Conservation (phyloP, 139 green algal genomes). For the Zygnema circumcarinatum region DNA sequence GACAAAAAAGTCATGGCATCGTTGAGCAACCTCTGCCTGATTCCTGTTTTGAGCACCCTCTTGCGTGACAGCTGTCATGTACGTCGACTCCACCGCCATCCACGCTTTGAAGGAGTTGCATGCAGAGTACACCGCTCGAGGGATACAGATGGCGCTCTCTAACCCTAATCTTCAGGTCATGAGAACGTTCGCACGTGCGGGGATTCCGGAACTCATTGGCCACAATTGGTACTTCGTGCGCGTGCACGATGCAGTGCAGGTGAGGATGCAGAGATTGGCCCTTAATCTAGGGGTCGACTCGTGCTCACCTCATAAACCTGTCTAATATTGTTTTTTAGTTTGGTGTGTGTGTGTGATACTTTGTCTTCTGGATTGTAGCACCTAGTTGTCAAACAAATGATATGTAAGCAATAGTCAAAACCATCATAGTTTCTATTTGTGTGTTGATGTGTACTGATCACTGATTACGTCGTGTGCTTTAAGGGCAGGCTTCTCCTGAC, state of each 20-base stretch:
- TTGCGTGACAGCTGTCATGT: conserved; percentile 33
- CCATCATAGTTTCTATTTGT: neutral
- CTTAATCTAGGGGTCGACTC: no score
- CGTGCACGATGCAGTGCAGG: conserved; percentile 62
- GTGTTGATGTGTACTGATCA: neutral
- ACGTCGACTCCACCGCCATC: conserved; percentile 35
- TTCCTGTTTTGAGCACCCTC: neutral
- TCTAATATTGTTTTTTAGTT: no score
- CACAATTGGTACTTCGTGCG: conserved; percentile 61
- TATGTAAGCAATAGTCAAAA: no score
- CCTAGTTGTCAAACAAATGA: no score
- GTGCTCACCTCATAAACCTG: no score
- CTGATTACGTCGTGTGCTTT: no score
- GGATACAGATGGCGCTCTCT: conserved; percentile 68
- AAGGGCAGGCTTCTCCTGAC: no score
- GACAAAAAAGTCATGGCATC: neutral
- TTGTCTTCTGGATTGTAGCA: no score
- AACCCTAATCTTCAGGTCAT: conserved; percentile 69
- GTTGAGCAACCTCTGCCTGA: neutral
- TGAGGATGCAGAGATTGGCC: no score
- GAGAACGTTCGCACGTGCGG: conserved; percentile 19
- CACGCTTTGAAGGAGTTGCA: conserved; percentile 37
- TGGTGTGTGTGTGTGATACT: no score
- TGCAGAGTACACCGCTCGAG: conserved; percentile 26
- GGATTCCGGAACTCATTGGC: conserved; percentile 57